Evolutionary conservation across 495 filamentous ascomycete genomes (phyloP).

Genomic region (Hypoxylon crocopeplum): DNA sequence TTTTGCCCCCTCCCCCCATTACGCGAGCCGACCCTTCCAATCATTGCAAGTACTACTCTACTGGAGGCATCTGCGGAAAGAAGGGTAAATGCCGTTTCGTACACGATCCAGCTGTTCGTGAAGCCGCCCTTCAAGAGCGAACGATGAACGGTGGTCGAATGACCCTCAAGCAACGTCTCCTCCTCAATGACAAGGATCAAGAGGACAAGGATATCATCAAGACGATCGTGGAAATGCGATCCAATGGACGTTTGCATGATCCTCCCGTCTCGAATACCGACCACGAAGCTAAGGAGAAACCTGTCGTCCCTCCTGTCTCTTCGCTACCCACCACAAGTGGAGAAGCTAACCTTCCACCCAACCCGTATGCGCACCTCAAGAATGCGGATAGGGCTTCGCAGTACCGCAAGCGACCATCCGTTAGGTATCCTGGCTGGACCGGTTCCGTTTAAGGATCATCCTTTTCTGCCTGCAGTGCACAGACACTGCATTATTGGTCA

Average conservation of each 20-base stretch:
- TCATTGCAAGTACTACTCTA: conserved; percentile 67
- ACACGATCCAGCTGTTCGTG: conserved; percentile 60
- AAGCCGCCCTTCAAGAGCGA: conserved; percentile 59
- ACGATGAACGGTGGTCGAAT: conserved; percentile 61
- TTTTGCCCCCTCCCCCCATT: conserved; percentile 49
- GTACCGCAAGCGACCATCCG: conserved; percentile 22
- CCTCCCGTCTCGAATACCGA: conserved; percentile 32
- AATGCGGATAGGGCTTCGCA: conserved; percentile 22
- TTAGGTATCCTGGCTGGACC: conserved; percentile 18
- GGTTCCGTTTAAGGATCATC: conserved; percentile 8
- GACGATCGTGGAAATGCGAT: conserved; percentile 49
- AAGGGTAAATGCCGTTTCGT: conserved; percentile 71
- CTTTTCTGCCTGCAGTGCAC: too few species aligned
- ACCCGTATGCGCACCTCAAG: conserved; percentile 37
- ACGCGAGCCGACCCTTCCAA: conserved; percentile 58
- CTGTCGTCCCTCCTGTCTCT: conserved; percentile 20
- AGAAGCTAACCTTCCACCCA: conserved; percentile 41
- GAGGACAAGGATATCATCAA: conserved; percentile 63
- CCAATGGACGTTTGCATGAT: conserved; percentile 38
- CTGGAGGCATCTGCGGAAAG: conserved; percentile 66
- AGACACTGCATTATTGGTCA: too few species aligned
- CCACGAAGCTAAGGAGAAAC: conserved; percentile 23
- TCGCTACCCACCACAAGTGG: conserved; percentile 39
- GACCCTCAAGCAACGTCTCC: conserved; percentile 62
- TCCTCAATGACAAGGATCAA: conserved; percentile 63